Percentiles rank a stretch among this genome's conserved stretches.
Evolutionary conservation across 441 rosid species (phyloP).

Genomic region (Mallotus repandus): DNA sequence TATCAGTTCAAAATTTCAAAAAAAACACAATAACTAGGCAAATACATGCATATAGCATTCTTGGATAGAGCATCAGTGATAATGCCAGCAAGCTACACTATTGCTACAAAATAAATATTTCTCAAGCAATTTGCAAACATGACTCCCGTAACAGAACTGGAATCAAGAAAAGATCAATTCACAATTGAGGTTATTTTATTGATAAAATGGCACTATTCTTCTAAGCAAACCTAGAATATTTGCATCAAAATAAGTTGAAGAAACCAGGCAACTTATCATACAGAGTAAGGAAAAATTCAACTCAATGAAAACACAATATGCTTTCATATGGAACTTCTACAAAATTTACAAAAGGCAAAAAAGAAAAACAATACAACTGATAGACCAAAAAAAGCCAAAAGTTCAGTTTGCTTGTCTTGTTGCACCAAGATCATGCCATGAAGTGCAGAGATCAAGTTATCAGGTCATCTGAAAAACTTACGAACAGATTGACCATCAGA

Average conservation of each 20-base stretch:
- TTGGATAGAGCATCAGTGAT: too few relatives aligned
- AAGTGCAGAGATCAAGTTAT: background rate
- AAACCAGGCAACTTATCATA: background rate
- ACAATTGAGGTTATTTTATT: conserved; percentile 1
- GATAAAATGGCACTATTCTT: background rate
- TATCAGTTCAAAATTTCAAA: background rate
- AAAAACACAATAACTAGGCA: background rate
- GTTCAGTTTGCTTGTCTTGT: too few relatives aligned
- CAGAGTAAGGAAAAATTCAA: background rate
- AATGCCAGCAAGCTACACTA: too few relatives aligned
- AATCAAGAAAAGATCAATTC: too few relatives aligned
- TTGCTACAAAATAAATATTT: too few relatives aligned
- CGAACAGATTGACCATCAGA: conserved; percentile 40
- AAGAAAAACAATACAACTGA: too few relatives aligned
- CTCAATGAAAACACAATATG: background rate
- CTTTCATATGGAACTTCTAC: too few relatives aligned
- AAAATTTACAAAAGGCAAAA: too few relatives aligned
- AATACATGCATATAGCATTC: background rate
- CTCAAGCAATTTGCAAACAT: too few relatives aligned
- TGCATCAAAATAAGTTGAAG: background rate
- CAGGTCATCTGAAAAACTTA: conserved; percentile 23
- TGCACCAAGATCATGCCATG: background rate
- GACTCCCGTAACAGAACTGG: too few relatives aligned
- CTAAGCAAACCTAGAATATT: background rate
- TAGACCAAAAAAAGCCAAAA: background rate